A percentile compares a stretch with the other conserved stretches of the same genome.
phyloP scores from a whole-genome alignment of 139 green algal genomes.

The Asterochloris sp. region DNA sequence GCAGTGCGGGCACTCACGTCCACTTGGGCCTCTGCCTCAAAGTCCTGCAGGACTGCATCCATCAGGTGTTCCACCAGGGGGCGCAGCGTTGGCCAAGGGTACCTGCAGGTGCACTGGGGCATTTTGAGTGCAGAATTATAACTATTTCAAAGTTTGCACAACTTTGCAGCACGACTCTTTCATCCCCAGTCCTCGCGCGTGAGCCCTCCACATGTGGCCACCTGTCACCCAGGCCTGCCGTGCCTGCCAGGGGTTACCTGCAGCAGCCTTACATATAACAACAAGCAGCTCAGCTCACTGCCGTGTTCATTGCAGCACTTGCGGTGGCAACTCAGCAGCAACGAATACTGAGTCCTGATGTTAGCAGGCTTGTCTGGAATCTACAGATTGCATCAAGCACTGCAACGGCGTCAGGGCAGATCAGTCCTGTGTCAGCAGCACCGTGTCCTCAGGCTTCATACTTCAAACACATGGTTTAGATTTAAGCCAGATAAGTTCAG shows the following conservation, averaged over 20 bases:
- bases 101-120: constrained; percentile 17
- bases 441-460: background rate
- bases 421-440: background rate
- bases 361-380: background rate
- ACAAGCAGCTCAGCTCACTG: background rate
- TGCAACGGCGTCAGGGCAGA: too few relatives aligned
- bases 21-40: constrained; percentile 17
- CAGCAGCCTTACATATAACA: background rate
- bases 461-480: background rate
- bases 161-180: too few relatives aligned
- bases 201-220: background rate
- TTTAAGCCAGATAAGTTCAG: background rate
- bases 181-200: background rate
- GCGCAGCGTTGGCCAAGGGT: constrained; percentile 43
- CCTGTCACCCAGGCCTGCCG: background rate
- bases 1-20: constrained; percentile 1
- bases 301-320: background rate
- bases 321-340: background rate
- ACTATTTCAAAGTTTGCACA: too few relatives aligned
- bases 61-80: constrained; percentile 37
- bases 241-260: background rate
- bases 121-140: background rate
- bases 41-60: constrained; percentile 25
- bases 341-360: background rate
- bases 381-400: background rate